Conservation (phyloP, 116 monocot genomes). For the Papilionanthe hybrid region DNA sequence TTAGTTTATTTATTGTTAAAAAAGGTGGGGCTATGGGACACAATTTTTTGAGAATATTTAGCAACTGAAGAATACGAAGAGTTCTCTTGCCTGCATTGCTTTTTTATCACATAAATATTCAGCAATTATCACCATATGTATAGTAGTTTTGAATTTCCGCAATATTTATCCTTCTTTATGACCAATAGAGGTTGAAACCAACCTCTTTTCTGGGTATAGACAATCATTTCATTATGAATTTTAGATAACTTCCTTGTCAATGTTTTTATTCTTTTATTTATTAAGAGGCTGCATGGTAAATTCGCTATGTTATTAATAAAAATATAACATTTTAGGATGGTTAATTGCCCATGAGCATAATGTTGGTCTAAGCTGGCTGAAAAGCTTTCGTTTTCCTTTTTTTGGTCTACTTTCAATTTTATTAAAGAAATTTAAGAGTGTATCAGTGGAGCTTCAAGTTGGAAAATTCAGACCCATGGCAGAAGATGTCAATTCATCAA, state of each 20-base stretch:
- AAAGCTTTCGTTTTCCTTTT: background rate
- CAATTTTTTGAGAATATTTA: background rate
- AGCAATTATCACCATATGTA: background rate
- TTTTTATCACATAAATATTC: background rate
- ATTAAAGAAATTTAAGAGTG: background rate
- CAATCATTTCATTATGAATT: too few species aligned
- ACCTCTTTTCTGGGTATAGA: too few species aligned
- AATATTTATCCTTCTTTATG: background rate
- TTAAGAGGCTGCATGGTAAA: too few species aligned
- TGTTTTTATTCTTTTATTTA: too few species aligned
- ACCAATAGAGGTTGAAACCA: too few species aligned
- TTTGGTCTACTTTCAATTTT: background rate
- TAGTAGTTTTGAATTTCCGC: background rate
- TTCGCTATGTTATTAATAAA: too few species aligned
- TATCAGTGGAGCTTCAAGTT: background rate
- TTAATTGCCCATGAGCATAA: too few species aligned
- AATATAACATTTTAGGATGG: too few species aligned
- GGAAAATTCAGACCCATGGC: background rate
- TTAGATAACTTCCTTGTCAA: too few species aligned
- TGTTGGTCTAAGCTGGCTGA: background rate
- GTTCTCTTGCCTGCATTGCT: background rate
- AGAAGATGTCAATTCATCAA: background rate
- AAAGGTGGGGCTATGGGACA: background rate
- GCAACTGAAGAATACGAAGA: background rate
- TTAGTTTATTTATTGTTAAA: conserved; percentile 21